phyloP scores from a whole-genome alignment of 768 basidiomycete genomes.

The Lactarius indigo region DNA sequence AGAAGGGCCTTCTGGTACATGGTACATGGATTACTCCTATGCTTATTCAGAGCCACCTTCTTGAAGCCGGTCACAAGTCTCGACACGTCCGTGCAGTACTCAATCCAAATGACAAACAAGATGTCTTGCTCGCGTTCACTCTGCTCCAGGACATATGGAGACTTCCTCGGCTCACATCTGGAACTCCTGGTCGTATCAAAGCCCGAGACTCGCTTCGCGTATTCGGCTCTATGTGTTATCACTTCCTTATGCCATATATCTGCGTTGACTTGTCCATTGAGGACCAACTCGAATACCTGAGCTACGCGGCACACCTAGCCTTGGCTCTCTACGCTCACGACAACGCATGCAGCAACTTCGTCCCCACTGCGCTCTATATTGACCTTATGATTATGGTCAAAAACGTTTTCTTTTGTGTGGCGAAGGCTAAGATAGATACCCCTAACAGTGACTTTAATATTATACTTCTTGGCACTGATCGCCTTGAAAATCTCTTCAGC shows the following conservation, averaged over 20 bases:
- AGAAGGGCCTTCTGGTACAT: background rate
- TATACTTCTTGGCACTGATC: no score
- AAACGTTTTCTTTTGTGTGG: no score
- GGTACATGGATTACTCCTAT: background rate
- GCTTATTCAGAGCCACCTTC: background rate
- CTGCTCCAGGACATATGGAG: background rate
- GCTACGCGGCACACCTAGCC: background rate
- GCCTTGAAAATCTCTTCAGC: no score
- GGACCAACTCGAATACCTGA: background rate
- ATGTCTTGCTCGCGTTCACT: background rate
- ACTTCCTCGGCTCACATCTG: background rate
- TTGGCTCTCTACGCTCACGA: background rate
- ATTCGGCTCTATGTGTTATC: background rate
- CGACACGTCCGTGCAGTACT: background rate
- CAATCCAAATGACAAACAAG: conserved; percentile 10
- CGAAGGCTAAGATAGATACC: no score
- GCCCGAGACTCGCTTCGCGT: background rate
- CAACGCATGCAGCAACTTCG: background rate
- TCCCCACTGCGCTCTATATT: background rate
- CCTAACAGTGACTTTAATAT: no score
- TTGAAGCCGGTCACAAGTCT: background rate
- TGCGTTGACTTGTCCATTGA: background rate
- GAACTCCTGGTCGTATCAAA: background rate
- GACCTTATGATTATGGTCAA: no score
- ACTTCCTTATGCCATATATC: background rate